Evolutionary conservation across 2,329 filamentous ascomycete genomes (phyloP).

Genomic region (Ambrosiella beaveri): DNA sequence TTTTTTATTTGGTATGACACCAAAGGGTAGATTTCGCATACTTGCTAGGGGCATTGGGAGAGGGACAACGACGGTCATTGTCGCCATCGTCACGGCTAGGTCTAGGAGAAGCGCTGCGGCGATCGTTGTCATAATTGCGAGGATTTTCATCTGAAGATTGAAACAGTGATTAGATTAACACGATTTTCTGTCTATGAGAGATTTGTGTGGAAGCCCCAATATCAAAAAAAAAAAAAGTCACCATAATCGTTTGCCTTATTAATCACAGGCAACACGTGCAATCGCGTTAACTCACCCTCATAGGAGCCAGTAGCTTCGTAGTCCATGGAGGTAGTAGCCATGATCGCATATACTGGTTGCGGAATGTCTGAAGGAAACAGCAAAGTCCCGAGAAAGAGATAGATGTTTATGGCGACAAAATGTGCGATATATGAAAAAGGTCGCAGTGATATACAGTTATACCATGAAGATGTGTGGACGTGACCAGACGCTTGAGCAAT

Average conservation of each 20-base stretch:
- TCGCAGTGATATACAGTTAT: background rate
- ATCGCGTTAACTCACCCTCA: constrained; percentile 30
- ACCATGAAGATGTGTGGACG: background rate
- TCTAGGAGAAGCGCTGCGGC: constrained; percentile 48
- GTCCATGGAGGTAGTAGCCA: constrained; percentile 52
- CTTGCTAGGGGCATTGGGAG: constrained; percentile 41
- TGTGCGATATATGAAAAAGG: background rate
- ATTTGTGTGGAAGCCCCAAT: background rate
- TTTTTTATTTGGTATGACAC: too few species aligned
- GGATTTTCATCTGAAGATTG: constrained; percentile 37
- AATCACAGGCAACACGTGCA: background rate
- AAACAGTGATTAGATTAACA: background rate
- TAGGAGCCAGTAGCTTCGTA: constrained; percentile 52
- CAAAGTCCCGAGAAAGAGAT: constrained; percentile 7
- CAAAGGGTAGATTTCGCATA: constrained; percentile 28
- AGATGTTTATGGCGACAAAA: constrained; percentile 9
- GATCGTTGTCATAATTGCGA: constrained; percentile 45
- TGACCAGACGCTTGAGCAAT: background rate
- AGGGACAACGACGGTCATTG: constrained; percentile 36
- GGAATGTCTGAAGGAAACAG: constrained; percentile 16
- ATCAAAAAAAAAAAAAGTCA: background rate
- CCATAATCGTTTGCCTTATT: background rate
- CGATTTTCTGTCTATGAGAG: background rate
- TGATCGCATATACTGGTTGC: constrained; percentile 19
- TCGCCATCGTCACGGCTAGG: constrained; percentile 42